Evolutionary conservation across 208 protist genomes (phyloP).

Genomic region (Vickermania spadyakhi): DNA sequence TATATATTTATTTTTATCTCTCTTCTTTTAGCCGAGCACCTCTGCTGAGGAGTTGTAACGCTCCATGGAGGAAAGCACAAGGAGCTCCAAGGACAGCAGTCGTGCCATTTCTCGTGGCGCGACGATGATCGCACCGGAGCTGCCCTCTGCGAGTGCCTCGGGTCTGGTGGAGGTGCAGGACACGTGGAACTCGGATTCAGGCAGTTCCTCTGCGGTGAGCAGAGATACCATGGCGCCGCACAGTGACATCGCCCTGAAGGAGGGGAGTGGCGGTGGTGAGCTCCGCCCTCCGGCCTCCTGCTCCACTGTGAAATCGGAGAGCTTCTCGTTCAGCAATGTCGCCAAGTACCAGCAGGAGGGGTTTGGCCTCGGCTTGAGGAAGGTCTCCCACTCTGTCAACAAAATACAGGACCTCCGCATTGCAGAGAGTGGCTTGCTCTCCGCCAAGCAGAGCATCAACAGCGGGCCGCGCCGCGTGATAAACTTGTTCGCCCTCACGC

Average conservation of each 20-base stretch:
- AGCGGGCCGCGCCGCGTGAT: neutral
- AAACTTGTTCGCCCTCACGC: neutral
- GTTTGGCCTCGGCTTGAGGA: no score
- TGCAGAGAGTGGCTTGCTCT: neutral
- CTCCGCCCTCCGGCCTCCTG: neutral
- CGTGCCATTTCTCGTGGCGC: no score
- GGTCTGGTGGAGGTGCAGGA: no score
- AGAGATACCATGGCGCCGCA: conserved; percentile 1
- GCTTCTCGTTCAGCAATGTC: neutral
- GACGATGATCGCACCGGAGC: no score
- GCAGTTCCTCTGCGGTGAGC: neutral
- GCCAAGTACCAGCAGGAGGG: no score
- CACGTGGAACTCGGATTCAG: no score
- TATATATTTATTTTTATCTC: no score
- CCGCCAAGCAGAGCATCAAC: neutral
- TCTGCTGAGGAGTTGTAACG: no score
- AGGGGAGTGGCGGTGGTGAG: neutral
- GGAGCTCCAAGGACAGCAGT: no score
- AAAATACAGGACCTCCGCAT: neutral
- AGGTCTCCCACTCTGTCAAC: neutral
- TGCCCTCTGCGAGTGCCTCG: no score
- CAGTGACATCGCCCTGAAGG: neutral
- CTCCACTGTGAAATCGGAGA: neutral
- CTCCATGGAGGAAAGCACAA: no score
- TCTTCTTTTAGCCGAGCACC: no score